A percentile compares a stretch with the other conserved stretches of the same genome.
Conservation (phyloP, 1,284 basidiomycete genomes). For the Tilletia walkeri region DNA sequence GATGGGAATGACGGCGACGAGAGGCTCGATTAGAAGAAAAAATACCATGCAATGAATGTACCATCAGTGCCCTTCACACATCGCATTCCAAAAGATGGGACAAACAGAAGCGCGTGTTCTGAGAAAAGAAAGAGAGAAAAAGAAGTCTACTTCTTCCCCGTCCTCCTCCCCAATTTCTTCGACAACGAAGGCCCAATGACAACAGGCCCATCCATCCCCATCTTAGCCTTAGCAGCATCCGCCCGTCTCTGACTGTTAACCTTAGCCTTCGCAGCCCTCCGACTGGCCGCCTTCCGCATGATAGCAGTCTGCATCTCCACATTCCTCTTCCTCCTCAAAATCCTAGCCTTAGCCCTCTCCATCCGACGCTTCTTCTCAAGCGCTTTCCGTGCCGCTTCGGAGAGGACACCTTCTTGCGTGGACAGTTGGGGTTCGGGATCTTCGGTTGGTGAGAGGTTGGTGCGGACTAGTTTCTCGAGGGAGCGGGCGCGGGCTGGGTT, state of each 20-base stretch:
- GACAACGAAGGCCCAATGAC: slow-evolving; percentile 4
- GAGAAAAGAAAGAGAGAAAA: background rate
- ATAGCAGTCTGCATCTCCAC: slow-evolving; percentile 16
- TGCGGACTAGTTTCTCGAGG: background rate
- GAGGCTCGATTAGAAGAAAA: slow-evolving; percentile 28
- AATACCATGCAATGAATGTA: too few species aligned
- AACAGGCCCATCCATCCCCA: background rate
- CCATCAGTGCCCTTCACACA: too few species aligned
- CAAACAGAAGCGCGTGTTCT: too few species aligned
- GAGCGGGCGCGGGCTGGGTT: background rate
- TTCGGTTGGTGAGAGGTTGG: background rate
- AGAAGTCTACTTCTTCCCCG: background rate
- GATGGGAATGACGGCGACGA: slow-evolving; percentile 46
- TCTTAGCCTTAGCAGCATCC: background rate
- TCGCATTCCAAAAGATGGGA: background rate
- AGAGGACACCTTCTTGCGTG: background rate
- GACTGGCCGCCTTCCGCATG: slow-evolving; percentile 1
- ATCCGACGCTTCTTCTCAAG: background rate
- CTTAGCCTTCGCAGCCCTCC: slow-evolving; percentile 1
- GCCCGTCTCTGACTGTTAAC: background rate
- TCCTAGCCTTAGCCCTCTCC: background rate
- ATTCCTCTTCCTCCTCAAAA: slow-evolving; percentile 4
- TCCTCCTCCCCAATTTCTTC: background rate
- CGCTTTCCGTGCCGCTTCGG: background rate
- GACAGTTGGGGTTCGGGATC: background rate